Base-by-base conservation (phyloP, 2,329 filamentous ascomycete genomes). In the Exophiala viscosa region DNA sequence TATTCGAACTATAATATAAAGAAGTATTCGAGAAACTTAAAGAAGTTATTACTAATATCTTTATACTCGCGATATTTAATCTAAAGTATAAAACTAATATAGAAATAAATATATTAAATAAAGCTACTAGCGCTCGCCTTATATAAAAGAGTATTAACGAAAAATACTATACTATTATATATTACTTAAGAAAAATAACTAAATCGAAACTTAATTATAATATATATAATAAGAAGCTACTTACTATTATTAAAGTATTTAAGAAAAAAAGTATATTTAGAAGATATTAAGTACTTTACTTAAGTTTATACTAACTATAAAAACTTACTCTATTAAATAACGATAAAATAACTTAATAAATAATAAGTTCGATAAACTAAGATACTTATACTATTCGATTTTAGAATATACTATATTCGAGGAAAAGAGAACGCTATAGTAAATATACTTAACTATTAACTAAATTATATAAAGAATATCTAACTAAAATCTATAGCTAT, bases 281-380 rank as follows among this genome's bases (percentile, higher is more conserved):
- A 45, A 9, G 43, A 52, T 45, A n/a, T n/a, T 15, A 54, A n/a
- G n/a, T n/a, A n/a, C n/a, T n/a, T n/a, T n/a, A 58, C 62, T 20
- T 47, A 60, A 31, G 35, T 63, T 7, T 57, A 53, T 32, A 46
- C 18, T 10, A 20, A 62, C 45, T 51, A 59, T 52, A 55, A 54
- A 31, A 62, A 53, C 33, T 36, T 62, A 32, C n/a, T 42, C 9
- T 54, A 60, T 40, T 62, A 50, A 34, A 61, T 38, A n/a, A 46
- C 47, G n/a, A 41, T 40, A n/a, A n/a, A n/a, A n/a, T n/a, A n/a
- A 13, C 33, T 50, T 28, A n/a, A n/a, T n/a, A n/a, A n/a, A n/a
- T n/a, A n/a, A n/a, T n/a, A n/a, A n/a, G n/a, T n/a, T n/a, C n/a
- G 43, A 56, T 38, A 44, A 50, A 43, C 15, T 35, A 41, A 44